Percentiles rank a stretch among this genome's conserved stretches.
phyloP scores from a whole-genome alignment of 208 protist genomes.

The Leishmania major region DNA sequence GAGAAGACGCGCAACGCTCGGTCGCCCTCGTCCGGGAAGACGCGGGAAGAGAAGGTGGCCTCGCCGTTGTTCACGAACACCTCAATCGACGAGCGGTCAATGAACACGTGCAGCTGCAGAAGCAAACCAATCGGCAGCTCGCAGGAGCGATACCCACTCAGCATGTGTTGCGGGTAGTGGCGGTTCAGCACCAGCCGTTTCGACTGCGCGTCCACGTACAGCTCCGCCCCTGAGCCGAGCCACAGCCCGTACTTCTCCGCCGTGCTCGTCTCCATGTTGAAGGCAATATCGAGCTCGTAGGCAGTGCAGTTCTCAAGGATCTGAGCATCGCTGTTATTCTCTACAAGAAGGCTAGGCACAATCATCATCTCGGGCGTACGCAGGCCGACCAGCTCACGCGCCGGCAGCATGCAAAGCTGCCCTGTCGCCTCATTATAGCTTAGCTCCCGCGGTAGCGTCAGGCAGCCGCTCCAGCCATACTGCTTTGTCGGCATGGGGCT shows the following conservation, averaged over 20 bases:
- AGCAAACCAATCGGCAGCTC: conserved; percentile 31
- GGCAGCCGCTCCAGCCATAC: conserved; percentile 37
- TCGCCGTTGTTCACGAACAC: conserved; percentile 64
- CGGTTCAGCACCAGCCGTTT: conserved; percentile 53
- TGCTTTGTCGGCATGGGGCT: conserved; percentile 43
- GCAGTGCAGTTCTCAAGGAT: conserved; percentile 16
- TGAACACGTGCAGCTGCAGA: conserved; percentile 50
- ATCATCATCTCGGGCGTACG: conserved; percentile 23
- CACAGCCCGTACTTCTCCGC: conserved; percentile 65
- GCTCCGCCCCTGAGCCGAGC: conserved; percentile 50
- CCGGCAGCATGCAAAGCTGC: conserved; percentile 33
- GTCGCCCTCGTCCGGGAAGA: conserved; percentile 48
- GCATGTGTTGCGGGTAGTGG: conserved; percentile 63
- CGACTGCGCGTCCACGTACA: conserved; percentile 53
- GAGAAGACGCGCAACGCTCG: conserved; percentile 43
- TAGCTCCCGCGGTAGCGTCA: conserved; percentile 48
- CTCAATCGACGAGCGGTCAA: conserved; percentile 59
- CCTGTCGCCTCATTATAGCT: conserved; percentile 23
- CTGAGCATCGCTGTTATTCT: conserved; percentile 24
- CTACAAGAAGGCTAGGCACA: conserved; percentile 12
- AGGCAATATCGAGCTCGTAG: conserved; percentile 47
- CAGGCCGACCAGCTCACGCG: conserved; percentile 42
- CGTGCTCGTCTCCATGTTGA: conserved; percentile 43
- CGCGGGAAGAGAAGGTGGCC: conserved; percentile 37
- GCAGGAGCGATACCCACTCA: conserved; percentile 59